These are phyloP conservation scores for Sarocladiaceae sp. DNA, from an alignment of 2,329 filamentous ascomycete genomes.

Conservation along the genomic window DNA sequence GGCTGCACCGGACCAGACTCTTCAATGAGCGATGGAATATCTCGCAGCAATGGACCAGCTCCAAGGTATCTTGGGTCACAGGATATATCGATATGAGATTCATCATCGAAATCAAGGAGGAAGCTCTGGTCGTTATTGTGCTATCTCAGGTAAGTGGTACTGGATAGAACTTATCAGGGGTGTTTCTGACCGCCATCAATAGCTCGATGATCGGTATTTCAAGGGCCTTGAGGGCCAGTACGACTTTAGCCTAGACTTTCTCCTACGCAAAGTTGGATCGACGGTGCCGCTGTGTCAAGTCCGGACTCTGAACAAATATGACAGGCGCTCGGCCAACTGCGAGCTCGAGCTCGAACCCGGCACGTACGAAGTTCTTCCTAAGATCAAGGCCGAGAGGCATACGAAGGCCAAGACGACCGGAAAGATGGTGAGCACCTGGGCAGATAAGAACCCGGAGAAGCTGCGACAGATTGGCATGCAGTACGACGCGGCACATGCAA, in stretches of 20 bases:
- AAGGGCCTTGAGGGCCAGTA: constrained; percentile 38
- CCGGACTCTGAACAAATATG: constrained; percentile 19
- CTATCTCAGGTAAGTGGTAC: constrained; percentile 30
- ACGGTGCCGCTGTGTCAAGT: constrained; percentile 4
- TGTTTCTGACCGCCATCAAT: no score
- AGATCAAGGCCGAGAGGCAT: constrained; percentile 51
- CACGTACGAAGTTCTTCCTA: constrained; percentile 62
- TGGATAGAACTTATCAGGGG: no score
- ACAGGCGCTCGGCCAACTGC: constrained; percentile 62
- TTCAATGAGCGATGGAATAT: constrained; percentile 41
- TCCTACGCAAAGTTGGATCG: constrained; percentile 26
- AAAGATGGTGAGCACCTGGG: constrained; percentile 47
- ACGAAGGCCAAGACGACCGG: constrained; percentile 44
- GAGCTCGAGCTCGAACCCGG: constrained; percentile 65
- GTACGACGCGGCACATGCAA: constrained; percentile 56
- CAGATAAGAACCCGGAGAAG: constrained; percentile 51
- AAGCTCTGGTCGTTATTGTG: constrained; percentile 36
- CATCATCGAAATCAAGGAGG: constrained; percentile 32
- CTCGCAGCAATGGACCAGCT: constrained; percentile 36
- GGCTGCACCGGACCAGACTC: constrained; percentile 37
- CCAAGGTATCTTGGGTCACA: constrained; percentile 36
- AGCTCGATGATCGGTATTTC: constrained; percentile 42
- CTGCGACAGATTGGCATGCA: constrained; percentile 52
- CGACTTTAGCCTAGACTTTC: constrained; percentile 34
- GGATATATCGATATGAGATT: constrained; percentile 40